Base-by-base conservation (phyloP, 345 rosid species). In the Aquilaria malaccensis region DNA sequence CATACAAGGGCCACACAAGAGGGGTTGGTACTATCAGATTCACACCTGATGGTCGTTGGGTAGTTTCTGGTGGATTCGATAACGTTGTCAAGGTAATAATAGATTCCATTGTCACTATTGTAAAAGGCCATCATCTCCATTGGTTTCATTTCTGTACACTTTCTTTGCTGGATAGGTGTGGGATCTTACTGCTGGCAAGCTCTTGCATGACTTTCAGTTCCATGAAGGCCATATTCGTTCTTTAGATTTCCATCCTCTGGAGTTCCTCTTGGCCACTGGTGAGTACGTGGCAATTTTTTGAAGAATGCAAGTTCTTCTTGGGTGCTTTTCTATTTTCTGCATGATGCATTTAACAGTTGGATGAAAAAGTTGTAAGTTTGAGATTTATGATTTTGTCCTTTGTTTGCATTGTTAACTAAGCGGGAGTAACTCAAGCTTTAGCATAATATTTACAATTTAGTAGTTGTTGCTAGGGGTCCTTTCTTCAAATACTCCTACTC, bases 31-130 rank as follows among this genome's bases (percentile, higher is more conserved):
- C 95, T 50, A 91, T 94, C 62, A 83, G 76, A 60, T 94, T 94
- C 77, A 73, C 80, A 63, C 99, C 99, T n/a, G 97, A 94, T 85
- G 99, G 99, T 56, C 99, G 97, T 30, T 94, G 99, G 99, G 95
- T 94, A 32, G 95, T 94, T 70, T 88, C 99, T 41, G 99, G 99
- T 73, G 99, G 99, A 80, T 68, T 61, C 68, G 99, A 94, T 74
- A 91, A 85, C 77, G 80, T 70, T 69, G 95, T 91, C 15, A 94
- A 94, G 95, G 99, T 94, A 78, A 61, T 58, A 49, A 54, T 60
- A 63, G 50, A 60, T 59, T 56, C 41, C 69, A 30, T 13, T 48
- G 32, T 49, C 50, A 31, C 52, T 31, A 11, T 50, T 62, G 37
- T 2, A 53, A 30, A 37, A 50, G 61, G 55, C 13, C 46, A 41